Evolutionary conservation across 257 asterid species (phyloP).

Genomic region (Solanum medicagineum): DNA sequence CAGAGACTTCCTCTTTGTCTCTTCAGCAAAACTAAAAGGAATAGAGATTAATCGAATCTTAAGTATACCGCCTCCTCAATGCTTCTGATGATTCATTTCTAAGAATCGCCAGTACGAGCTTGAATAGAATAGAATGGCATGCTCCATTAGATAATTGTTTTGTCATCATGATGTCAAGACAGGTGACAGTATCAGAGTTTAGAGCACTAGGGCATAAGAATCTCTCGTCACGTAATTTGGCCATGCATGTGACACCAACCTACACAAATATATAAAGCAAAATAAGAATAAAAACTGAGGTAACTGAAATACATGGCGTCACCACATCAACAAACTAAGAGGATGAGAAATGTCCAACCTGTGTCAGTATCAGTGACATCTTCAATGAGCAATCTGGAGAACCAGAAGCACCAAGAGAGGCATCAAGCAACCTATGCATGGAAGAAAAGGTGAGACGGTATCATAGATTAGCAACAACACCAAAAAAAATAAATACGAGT

Average conservation of each 20-base stretch:
- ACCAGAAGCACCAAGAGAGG: slow-evolving; percentile 70
- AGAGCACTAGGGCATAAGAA: slow-evolving; percentile 64
- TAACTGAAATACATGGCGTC: not conserved
- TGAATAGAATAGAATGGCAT: slow-evolving; percentile 82
- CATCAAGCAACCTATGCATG: slow-evolving; percentile 63
- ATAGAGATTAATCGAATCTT: not conserved
- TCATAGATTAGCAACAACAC: not conserved
- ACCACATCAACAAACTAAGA: not conserved
- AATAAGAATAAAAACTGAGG: not conserved
- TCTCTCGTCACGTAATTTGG: slow-evolving; percentile 82
- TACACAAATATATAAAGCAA: slow-evolving; percentile 15
- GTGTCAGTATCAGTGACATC: slow-evolving; percentile 83
- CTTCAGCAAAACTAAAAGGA: not conserved
- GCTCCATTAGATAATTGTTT: slow-evolving; percentile 77
- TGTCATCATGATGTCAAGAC: slow-evolving; percentile 66
- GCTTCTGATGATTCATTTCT: slow-evolving; percentile 91
- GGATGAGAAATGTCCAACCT: slow-evolving; percentile 31
- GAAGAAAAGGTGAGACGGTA: not conserved
- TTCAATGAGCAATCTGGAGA: slow-evolving; percentile 81
- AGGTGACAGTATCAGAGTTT: slow-evolving; percentile 56
- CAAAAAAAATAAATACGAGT: not conserved
- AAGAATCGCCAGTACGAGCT: slow-evolving; percentile 75
- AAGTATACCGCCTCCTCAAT: slow-evolving; percentile 75
- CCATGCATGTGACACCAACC: slow-evolving; percentile 99
- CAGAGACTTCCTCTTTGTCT: slow-evolving; percentile 5